Evolutionary conservation across 31 red algal genomes (phyloP), one percentile per base, ranked within the genome.

Genomic region (Odonthalia washingtoniensis): DNA sequence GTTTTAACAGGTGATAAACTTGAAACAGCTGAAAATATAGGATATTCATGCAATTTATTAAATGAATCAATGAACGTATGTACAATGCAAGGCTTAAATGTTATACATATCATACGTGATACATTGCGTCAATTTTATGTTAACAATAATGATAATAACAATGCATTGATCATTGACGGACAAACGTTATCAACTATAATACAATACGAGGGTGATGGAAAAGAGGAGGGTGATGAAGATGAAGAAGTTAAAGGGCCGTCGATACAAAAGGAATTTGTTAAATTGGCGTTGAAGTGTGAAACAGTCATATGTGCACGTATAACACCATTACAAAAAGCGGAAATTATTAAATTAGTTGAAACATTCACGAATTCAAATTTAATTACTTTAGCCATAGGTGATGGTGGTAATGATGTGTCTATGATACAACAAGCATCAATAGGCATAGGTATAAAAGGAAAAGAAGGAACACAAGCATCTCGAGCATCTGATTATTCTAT

Each of bases 351-450:
- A 61, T 76, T 98, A 37, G 93, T 95, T 30, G 86, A 81, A 24
- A 68, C 70, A 70, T 82, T 86, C 60, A 84, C 87, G 24, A 67
- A 91, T 46, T 87, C 82, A 6, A 80, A 67, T 1, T n/a, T n/a
- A n/a, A n/a, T n/a, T n/a, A 95, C 96, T 36, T 69, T 95, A 6
- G 93, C 96, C 36, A 87, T 98, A 72, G 96, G 96, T 33, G 96
- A 98, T 87, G 96, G 96, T n/a, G 96, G 90, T 2, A 98, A 98
- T 70, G 96, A 98, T 86, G 96, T 98, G 44, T 95, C 93, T 0
- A 98, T 98, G 96, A 98, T 98, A 70, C 96, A 98, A 68, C 93
- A 98, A 80, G 96, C 96, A 42, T 84, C 95, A 70, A 89, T 98
- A 72, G 96, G 96, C 4, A 78, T 95, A 44, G 96, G 96, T 46